Conservation (phyloP, 192 early-diverging fungal genomes). For the Kickxella alabastrina region DNA sequence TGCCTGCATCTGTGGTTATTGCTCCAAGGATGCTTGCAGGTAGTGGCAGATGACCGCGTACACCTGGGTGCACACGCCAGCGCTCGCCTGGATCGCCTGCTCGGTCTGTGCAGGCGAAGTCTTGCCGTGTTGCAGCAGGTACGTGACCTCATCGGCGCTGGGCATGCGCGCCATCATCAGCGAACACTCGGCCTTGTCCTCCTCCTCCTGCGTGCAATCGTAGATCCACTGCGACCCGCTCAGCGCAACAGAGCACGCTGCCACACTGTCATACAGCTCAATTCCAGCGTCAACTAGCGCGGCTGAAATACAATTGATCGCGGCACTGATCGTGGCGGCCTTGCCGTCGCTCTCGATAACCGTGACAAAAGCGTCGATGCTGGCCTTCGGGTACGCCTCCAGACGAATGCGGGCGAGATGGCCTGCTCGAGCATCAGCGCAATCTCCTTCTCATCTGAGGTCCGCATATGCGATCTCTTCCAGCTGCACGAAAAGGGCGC, state of each 20-base stretch:
- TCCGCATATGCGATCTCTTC: conserved; percentile 36
- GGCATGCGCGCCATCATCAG: conserved; percentile 45
- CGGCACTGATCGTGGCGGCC: conserved; percentile 44
- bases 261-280: conserved; percentile 51
- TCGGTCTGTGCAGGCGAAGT: conserved; percentile 29
- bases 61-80: conserved; percentile 29
- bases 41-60: conserved; percentile 49
- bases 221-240: conserved; percentile 24
- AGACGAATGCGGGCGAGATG: conserved; percentile 46
- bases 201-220: conserved; percentile 44
- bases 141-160: conserved; percentile 45
- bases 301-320: conserved; percentile 53
- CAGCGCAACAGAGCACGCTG: conserved; percentile 45
- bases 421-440: conserved; percentile 44
- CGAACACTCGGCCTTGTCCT: conserved; percentile 26
- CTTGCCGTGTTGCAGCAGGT: conserved; percentile 50
- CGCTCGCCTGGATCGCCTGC: conserved; percentile 37
- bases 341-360: conserved; percentile 55
- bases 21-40: conserved; percentile 25
- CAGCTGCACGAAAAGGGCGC: conserved; percentile 52
- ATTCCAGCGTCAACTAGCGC: conserved; percentile 53
- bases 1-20: conserved; percentile 2
- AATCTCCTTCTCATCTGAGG: conserved; percentile 48
- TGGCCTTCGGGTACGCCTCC: conserved; percentile 51
- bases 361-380: conserved; percentile 49